Conservation (phyloP, 352 stramenopile species). For the Globisporangium mamillatum region DNA sequence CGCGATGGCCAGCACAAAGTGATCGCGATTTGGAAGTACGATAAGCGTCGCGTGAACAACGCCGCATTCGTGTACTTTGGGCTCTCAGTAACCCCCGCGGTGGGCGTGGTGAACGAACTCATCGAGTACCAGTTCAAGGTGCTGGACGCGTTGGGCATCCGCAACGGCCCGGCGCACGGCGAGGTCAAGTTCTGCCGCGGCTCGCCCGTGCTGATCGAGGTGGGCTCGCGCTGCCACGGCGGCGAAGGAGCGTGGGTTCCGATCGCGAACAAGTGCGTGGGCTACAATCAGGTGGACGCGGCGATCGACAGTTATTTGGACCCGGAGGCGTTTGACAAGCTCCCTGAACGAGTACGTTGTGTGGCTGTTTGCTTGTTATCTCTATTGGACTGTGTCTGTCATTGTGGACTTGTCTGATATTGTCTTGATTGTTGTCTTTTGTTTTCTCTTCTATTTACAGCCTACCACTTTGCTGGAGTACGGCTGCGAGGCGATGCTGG, state of each 20-base stretch:
- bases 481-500: constrained; percentile 92
- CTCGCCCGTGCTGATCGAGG: constrained; percentile 92
- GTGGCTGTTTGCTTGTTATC: constrained; percentile 10
- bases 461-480: constrained; percentile 76
- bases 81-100: constrained; percentile 66
- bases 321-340: constrained; percentile 48
- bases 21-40: constrained; percentile 96
- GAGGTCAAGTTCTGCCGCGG: constrained; percentile 86
- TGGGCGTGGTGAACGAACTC: constrained; percentile 67
- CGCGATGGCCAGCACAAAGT: constrained; percentile 93
- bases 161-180: constrained; percentile 72
- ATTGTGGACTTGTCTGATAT: neutral
- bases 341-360: constrained; percentile 47
- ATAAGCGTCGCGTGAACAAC: constrained; percentile 94
- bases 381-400: neutral
- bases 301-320: constrained; percentile 85
- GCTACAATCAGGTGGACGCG: constrained; percentile 93
- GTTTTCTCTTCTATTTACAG: constrained; percentile 13
- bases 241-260: constrained; percentile 93
- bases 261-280: constrained; percentile 89
- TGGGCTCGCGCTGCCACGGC: constrained; percentile 94
- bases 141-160: constrained; percentile 62
- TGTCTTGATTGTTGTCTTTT: neutral
- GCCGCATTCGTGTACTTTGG: constrained; percentile 95
- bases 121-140: constrained; percentile 86